Evolutionary conservation across 2,329 filamentous ascomycete species (phyloP), one percentile per base, ranked within the genome.

Genomic region (Exophiala sp.): DNA sequence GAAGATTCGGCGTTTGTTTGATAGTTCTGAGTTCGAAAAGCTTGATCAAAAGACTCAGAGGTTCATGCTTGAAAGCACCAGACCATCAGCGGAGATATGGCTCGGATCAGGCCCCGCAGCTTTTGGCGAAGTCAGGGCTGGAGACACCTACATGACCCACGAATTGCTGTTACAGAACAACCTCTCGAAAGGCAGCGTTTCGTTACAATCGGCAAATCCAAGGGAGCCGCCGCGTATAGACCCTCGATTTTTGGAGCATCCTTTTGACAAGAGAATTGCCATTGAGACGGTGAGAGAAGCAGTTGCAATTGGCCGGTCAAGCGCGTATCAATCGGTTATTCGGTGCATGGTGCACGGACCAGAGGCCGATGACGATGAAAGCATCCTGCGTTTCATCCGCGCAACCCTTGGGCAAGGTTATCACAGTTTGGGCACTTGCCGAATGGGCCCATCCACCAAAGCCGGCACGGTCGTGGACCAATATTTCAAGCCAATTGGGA

Each of bases 391-490:
- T 16, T 70, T 74, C 59, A 80, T 73, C 72, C 69, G 66, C 47
- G 65, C 74, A 20, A 75, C 67, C 32, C 68, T 73, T n/a, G 71
- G 66, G 24, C 78, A 74, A 2, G 78, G 69, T 52, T 83, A 74
- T 76, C 80, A 79, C 63, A 81, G 75, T 75, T 78, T 72, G 0
- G 77, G 79, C 0, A 85, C 81, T 0, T 74, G 73, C 8, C 78
- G 76, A 63, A 85, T 85, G 81, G 81, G 81, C 0, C 73, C 67
- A 55, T 33, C 51, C 0, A 71, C 64, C 1, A 73, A 77, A 3
- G 47, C 53, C 0, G 70, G 74, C 36, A 72, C 75, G 0, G 77
- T 70, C 20, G 78, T 83, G 3, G 78, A 82, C 62, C 67, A 57
- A 0, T 44, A 63, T 3, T 75, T 73, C 58, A 63, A 64, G 3